Conservation (phyloP, 805 yeast species). For the Blastobotrys attinorum region DNA sequence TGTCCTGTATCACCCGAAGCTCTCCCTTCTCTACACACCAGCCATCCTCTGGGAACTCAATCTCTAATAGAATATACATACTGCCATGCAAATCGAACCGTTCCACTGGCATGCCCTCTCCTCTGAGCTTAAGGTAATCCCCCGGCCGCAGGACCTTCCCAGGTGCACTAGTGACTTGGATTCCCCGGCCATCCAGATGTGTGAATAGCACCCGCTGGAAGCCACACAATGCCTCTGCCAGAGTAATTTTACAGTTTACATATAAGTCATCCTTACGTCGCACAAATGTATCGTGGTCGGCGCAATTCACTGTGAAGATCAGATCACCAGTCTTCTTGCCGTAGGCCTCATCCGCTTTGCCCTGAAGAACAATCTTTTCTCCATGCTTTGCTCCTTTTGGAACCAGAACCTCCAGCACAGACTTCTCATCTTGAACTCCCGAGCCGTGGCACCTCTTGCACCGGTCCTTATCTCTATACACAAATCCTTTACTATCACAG, state of each 20-base stretch:
- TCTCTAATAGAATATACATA: constrained; percentile 57
- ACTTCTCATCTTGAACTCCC: constrained; percentile 53
- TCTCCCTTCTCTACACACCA: constrained; percentile 79
- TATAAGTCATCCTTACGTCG: constrained; percentile 60
- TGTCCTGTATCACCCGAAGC: constrained; percentile 19
- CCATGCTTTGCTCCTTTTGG: constrained; percentile 60
- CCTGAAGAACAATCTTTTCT: constrained; percentile 52
- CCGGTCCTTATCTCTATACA: constrained; percentile 53
- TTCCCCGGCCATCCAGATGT: constrained; percentile 73
- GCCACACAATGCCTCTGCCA: constrained; percentile 82
- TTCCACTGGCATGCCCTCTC: constrained; percentile 76
- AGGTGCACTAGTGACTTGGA: constrained; percentile 54
- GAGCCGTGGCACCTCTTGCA: constrained; percentile 73
- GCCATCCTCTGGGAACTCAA: constrained; percentile 76
- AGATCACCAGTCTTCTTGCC: constrained; percentile 76
- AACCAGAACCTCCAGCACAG: constrained; percentile 68
- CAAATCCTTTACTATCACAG: constrained; percentile 67
- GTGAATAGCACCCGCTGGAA: constrained; percentile 54
- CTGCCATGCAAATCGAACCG: constrained; percentile 48
- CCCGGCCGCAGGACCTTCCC: constrained; percentile 82
- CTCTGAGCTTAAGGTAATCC: constrained; percentile 51
- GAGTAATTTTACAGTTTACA: constrained; percentile 49
- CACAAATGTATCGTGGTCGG: constrained; percentile 40
- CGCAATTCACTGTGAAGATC: constrained; percentile 49
- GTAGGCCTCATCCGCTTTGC: constrained; percentile 69